phyloP scores from a whole-genome alignment of 140 eudicot genomes.

The Erigeron philadelphicus region DNA sequence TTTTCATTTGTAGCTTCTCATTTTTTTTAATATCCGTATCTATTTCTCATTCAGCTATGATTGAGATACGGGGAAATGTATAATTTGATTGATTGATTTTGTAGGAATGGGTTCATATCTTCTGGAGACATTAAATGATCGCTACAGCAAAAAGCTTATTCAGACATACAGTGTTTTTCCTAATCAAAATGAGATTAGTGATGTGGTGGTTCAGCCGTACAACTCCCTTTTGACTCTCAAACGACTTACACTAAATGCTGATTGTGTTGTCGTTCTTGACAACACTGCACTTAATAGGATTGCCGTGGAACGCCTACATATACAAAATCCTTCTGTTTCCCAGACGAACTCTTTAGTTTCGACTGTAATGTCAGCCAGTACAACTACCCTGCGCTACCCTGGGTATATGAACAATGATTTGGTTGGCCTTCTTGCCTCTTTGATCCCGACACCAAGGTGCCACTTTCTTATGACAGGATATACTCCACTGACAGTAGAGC shows the following conservation, averaged over 20 bases:
- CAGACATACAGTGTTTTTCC: slow-evolving; percentile 99
- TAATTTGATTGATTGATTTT: neutral
- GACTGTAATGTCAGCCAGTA: slow-evolving; percentile 97
- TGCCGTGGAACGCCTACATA: slow-evolving; percentile 88
- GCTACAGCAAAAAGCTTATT: slow-evolving; percentile 95
- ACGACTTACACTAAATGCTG: slow-evolving; percentile 92
- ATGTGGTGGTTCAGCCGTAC: slow-evolving; percentile 96
- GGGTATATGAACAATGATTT: slow-evolving; percentile 98
- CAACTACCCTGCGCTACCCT: slow-evolving; percentile 92
- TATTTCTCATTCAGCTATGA: neutral
- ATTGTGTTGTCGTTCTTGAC: slow-evolving; percentile 96
- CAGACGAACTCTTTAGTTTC: slow-evolving; percentile 92
- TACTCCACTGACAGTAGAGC: slow-evolving; percentile 94
- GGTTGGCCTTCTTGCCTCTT: slow-evolving; percentile 98
- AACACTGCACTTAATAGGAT: slow-evolving; percentile 95
- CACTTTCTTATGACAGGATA: slow-evolving; percentile 99
- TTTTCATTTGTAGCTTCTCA: slow-evolving; percentile 6
- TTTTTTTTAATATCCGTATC: neutral
- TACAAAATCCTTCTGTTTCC: slow-evolving; percentile 78
- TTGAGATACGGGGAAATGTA: neutral
- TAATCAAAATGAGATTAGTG: slow-evolving; percentile 83
- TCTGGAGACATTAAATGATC: slow-evolving; percentile 85
- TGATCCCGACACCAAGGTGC: slow-evolving; percentile 96
- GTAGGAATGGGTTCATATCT: slow-evolving; percentile 98
- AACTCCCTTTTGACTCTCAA: slow-evolving; percentile 92